Conservation (phyloP, 1,139 yeast genomes). For the Zhuliangozyma blackwelliae region DNA sequence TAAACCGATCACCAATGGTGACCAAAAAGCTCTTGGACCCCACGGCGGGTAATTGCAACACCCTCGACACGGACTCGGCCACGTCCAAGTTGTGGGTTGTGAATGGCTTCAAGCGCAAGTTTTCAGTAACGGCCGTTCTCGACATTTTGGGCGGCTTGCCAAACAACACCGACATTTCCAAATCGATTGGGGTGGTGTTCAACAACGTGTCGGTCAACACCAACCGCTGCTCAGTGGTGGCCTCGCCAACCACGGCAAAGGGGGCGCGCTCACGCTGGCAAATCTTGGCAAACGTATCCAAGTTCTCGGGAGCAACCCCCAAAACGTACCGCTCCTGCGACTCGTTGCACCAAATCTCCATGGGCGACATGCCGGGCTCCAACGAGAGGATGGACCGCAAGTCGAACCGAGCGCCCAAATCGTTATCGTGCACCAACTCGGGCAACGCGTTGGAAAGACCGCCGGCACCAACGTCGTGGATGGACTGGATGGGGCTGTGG, state of each 20-base stretch:
- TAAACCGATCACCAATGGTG: slow-evolving; percentile 96
- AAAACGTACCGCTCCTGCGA: slow-evolving; percentile 97
- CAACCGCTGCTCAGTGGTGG: slow-evolving; percentile 82
- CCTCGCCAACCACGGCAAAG: slow-evolving; percentile 91
- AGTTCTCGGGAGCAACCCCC: slow-evolving; percentile 81
- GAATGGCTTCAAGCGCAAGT: slow-evolving; percentile 52
- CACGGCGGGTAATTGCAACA: slow-evolving; percentile 85
- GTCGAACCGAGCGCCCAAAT: slow-evolving; percentile 89
- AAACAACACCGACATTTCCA: slow-evolving; percentile 94
- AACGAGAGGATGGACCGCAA: slow-evolving; percentile 84
- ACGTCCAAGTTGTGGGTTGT: slow-evolving; percentile 28
- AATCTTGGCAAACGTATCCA: slow-evolving; percentile 66
- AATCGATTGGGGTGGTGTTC: slow-evolving; percentile 81
- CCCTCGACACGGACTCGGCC: slow-evolving; percentile 74
- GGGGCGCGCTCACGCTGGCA: slow-evolving; percentile 97
- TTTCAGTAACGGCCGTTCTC: slow-evolving; percentile 65
- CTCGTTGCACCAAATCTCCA: slow-evolving; percentile 99
- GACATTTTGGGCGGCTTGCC: slow-evolving; percentile 98
- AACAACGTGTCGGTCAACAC: slow-evolving; percentile 76
- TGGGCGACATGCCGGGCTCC: slow-evolving; percentile 98
- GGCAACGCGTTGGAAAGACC: slow-evolving; percentile 97
- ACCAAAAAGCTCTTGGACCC: slow-evolving; percentile 93
- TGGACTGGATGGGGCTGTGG: slow-evolving; percentile 82
- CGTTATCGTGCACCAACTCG: slow-evolving; percentile 95
- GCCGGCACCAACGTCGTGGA: slow-evolving; percentile 99